phyloP scores from a whole-genome alignment of 208 protist genomes.

The Trypanosoma conorhini region DNA sequence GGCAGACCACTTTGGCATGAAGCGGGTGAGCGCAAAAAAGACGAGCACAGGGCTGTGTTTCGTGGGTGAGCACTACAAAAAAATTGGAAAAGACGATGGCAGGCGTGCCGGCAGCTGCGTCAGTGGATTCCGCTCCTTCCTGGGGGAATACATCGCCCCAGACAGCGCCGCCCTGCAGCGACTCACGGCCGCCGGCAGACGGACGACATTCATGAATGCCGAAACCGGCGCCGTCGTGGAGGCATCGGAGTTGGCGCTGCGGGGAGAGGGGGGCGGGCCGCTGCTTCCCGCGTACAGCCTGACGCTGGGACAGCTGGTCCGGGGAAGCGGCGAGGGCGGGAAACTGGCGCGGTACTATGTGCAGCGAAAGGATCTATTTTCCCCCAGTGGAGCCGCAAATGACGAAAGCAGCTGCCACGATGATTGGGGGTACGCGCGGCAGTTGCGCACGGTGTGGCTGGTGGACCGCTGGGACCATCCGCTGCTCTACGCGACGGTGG shows the following conservation, averaged over 20 bases:
- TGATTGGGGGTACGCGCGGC: slow-evolving; percentile 10
- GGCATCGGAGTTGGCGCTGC: slow-evolving; percentile 10
- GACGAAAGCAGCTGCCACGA: background rate
- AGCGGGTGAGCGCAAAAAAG: slow-evolving; percentile 38
- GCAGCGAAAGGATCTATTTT: slow-evolving; percentile 41
- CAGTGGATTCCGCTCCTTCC: slow-evolving; percentile 52
- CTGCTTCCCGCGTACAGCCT: slow-evolving; percentile 61
- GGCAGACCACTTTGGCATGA: slow-evolving; percentile 32
- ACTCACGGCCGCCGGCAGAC: background rate
- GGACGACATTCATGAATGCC: slow-evolving; percentile 55
- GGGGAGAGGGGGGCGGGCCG: background rate
- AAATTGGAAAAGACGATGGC: background rate
- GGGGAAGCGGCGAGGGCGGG: slow-evolving; percentile 3
- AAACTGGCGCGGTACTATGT: slow-evolving; percentile 49
- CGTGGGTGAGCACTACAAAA: slow-evolving; percentile 36
- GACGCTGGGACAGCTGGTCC: slow-evolving; percentile 72
- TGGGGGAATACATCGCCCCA: slow-evolving; percentile 56
- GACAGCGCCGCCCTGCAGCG: background rate
- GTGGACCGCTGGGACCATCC: slow-evolving; percentile 62
- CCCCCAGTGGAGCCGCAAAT: background rate
- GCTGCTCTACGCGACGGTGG: slow-evolving; percentile 28
- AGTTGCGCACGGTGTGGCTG: slow-evolving; percentile 55
- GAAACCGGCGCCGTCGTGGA: slow-evolving; percentile 27
- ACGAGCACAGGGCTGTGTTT: slow-evolving; percentile 87
- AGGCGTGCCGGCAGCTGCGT: background rate